Evolutionary conservation across 1,284 basidiomycete genomes (phyloP).

Genomic region (Testicularia cyperi): DNA sequence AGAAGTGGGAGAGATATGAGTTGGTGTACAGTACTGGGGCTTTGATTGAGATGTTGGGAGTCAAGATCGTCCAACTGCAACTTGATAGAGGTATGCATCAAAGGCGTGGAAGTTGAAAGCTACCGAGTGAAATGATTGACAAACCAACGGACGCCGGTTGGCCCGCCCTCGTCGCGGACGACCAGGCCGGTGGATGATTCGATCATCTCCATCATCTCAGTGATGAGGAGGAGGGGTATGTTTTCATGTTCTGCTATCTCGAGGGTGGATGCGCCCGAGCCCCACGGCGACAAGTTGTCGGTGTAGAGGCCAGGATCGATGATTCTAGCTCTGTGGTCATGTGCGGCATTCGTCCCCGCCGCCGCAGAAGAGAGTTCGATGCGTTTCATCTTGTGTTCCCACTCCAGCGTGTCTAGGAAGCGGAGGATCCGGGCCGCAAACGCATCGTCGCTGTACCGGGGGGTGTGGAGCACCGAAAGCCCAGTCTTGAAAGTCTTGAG

Average conservation of each 20-base stretch:
- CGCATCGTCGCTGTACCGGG: conserved; percentile 61
- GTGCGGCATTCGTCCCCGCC: neutral
- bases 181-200: conserved; percentile 35
- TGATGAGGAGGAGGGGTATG: conserved; percentile 41
- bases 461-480: conserved; percentile 80
- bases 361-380: conserved; percentile 7
- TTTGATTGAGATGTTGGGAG: too few relatives aligned
- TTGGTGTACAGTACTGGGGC: too few relatives aligned
- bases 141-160: conserved; percentile 44
- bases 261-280: conserved; percentile 38
- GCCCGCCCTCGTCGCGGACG: conserved; percentile 51
- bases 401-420: conserved; percentile 35
- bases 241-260: conserved; percentile 46
- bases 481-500: conserved; percentile 72
- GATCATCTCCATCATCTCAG: conserved; percentile 48
- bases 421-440: conserved; percentile 41
- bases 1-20: too few relatives aligned
- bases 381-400: conserved; percentile 28
- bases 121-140: conserved; percentile 39
- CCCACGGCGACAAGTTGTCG: conserved; percentile 28
- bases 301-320: conserved; percentile 21
- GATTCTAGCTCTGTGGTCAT: neutral
- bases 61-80: too few relatives aligned
- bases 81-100: too few relatives aligned
- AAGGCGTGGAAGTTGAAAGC: too few relatives aligned